Conservation (phyloP, 176 grass and related monocot species). For the Phoenix roebelenii region DNA sequence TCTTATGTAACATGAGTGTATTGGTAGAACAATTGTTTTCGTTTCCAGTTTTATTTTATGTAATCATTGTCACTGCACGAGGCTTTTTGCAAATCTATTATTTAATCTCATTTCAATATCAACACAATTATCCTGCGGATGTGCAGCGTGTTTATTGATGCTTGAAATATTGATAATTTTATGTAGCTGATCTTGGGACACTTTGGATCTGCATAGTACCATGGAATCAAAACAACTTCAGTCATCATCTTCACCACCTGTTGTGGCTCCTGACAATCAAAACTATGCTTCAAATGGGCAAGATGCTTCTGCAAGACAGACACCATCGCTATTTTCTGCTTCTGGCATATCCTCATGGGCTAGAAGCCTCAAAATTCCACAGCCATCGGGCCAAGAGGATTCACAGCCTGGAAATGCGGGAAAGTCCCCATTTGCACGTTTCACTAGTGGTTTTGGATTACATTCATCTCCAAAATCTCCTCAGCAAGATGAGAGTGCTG, state of each 20-base stretch:
- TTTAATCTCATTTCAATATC: too few relatives aligned
- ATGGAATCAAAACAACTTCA: constrained; percentile 64
- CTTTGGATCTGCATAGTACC: too few relatives aligned
- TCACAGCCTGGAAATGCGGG: constrained; percentile 40
- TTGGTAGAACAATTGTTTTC: too few relatives aligned
- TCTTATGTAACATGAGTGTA: too few relatives aligned
- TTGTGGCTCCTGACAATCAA: constrained; percentile 21
- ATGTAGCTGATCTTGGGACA: too few relatives aligned
- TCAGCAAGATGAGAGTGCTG: constrained; percentile 44
- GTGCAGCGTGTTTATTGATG: too few relatives aligned
- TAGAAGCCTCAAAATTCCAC: constrained; percentile 72
- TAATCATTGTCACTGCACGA: too few relatives aligned
- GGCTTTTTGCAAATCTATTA: too few relatives aligned
- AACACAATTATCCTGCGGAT: too few relatives aligned
- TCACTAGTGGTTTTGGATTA: constrained; percentile 73
- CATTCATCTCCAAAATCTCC: constrained; percentile 55
- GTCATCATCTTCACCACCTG: constrained; percentile 13
- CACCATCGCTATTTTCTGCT: constrained; percentile 49
- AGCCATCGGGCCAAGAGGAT: constrained; percentile 46
- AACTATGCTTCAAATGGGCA: constrained; percentile 26
- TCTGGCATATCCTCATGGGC: constrained; percentile 90
- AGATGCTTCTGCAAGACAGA: constrained; percentile 35
- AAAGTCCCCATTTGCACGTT: constrained; percentile 68
- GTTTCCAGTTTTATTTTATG: too few relatives aligned
- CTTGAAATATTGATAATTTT: too few relatives aligned